A percentile compares a stretch with the other conserved stretches of the same genome.
Evolutionary conservation across 495 filamentous ascomycete genomes (phyloP).

Genomic region (Hypoxylon cercidicola): DNA sequence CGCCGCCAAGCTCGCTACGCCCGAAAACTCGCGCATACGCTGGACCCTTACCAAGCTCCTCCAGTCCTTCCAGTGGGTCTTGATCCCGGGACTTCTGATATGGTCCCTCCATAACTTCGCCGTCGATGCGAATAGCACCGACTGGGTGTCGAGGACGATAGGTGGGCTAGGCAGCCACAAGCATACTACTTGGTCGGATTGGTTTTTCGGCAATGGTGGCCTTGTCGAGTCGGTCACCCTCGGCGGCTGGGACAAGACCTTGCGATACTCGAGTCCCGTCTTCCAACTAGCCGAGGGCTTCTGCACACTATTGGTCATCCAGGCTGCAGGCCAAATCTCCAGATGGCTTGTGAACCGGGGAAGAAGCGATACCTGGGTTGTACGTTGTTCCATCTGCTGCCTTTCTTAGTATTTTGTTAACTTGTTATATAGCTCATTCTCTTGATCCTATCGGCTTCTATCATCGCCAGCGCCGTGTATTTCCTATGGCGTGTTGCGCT

Average conservation of each 20-base stretch:
- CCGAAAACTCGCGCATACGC: constrained; percentile 79
- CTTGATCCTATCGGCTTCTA: constrained; percentile 84
- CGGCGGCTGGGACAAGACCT: constrained; percentile 86
- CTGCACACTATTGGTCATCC: constrained; percentile 94
- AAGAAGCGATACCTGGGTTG: constrained; percentile 96
- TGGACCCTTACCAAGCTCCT: constrained; percentile 72
- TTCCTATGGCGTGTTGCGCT: constrained; percentile 94
- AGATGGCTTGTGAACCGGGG: constrained; percentile 93
- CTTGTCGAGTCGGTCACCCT: constrained; percentile 80
- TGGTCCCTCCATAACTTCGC: constrained; percentile 95
- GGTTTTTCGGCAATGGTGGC: constrained; percentile 85
- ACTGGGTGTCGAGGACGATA: constrained; percentile 86
- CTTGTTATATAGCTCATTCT: constrained; percentile 75
- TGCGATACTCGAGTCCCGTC: constrained; percentile 93
- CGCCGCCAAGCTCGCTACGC: constrained; percentile 79
- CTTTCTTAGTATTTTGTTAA: constrained; percentile 40
- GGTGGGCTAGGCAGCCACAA: constrained; percentile 67
- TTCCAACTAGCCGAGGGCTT: constrained; percentile 97
- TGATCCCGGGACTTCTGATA: constrained; percentile 84
- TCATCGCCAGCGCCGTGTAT: constrained; percentile 93
- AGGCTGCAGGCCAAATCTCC: constrained; percentile 93
- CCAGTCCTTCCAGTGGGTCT: constrained; percentile 82
- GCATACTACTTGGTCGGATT: constrained; percentile 72
- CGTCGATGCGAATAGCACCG: constrained; percentile 78
- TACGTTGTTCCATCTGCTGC: constrained; percentile 56